Evolutionary conservation across 192 early-diverging fungal genomes (phyloP), one percentile per base, ranked within the genome.

Genomic region (Geranomyces variabilis): DNA sequence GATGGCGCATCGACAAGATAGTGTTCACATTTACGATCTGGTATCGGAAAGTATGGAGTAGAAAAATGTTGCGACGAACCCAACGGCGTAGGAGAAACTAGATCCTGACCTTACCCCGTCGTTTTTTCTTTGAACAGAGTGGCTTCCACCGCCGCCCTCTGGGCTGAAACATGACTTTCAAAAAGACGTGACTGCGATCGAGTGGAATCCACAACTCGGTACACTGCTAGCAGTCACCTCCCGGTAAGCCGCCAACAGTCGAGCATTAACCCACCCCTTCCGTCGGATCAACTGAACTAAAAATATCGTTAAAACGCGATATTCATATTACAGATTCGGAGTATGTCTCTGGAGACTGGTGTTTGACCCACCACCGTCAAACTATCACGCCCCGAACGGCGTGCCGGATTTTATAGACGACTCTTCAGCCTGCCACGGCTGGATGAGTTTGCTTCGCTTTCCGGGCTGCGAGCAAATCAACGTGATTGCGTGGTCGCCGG

Each of bases 1-100:
- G 2, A 77, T 94, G 53, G 87, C 86, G 0, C 90, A 91, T 63
- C 78, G 85, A 68, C 82, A 88, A 15, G 83, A 91, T 67, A 76
- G 78, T 29, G 74, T 93, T 0, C 89, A 89, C 73, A 59, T 94
- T 19, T 94, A 92, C 64, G 89, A 93, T 65, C 63, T 88, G 47
- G 81, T 80, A 0, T 74, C 70, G 49, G 86, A 88, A 63, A 71
- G 81, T 22, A 58, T n/a, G 65, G 4, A 10, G 47, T 41, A 29
- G 14, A 66, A 8, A 0, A 21, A 44, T 13, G 5, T 31, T 22
- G 43, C 22, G 22, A 30, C 31, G 34, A 46, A 48, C n/a, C n/a
- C n/a, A n/a, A n/a, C n/a, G n/a, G n/a, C n/a, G n/a, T n/a, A n/a
- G n/a, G n/a, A n/a, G n/a, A n/a, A n/a, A n/a, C n/a, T n/a, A n/a